phyloP scores from a whole-genome alignment of 225 moss, liverwort and hornwort species.

The Straminergon stramineum region DNA sequence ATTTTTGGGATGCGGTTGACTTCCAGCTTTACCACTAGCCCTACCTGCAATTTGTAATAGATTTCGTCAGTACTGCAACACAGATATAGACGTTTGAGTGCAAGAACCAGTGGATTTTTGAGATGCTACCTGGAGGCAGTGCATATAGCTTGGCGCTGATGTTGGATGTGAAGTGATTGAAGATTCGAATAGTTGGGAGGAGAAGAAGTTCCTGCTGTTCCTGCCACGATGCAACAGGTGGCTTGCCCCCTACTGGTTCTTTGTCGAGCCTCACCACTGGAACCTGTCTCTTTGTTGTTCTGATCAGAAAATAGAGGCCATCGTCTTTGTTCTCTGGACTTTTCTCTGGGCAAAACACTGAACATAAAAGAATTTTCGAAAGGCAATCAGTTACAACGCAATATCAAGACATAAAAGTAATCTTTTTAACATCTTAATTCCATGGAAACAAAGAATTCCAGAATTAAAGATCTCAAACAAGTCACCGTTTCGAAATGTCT shows the following conservation, averaged over 20 bases:
- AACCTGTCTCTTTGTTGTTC: conserved; percentile 71
- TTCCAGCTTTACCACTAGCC: conserved; percentile 42
- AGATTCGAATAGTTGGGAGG: conserved; percentile 79
- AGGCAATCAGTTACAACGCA: background rate
- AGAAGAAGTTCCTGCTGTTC: conserved; percentile 91
- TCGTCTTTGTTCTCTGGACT: conserved; percentile 15
- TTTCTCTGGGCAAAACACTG: conserved; percentile 63
- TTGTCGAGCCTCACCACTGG: conserved; percentile 42
- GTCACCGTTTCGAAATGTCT: background rate
- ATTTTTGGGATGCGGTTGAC: conserved; percentile 14
- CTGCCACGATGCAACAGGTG: conserved; percentile 63
- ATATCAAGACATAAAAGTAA: background rate
- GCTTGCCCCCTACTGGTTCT: conserved; percentile 37
- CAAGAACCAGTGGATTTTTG: background rate
- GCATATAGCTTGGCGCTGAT: conserved; percentile 55
- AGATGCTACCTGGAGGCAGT: conserved; percentile 41
- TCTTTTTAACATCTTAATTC: background rate
- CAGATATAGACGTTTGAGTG: background rate
- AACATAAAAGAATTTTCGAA: conserved; percentile 14
- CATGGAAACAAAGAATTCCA: background rate
- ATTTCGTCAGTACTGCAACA: background rate
- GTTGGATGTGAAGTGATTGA: conserved; percentile 65
- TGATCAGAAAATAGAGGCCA: conserved; percentile 67
- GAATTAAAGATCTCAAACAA: background rate
- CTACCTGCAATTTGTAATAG: conserved; percentile 25